Evolutionary conservation across 2,329 filamentous ascomycete genomes (phyloP), one percentile per base, ranked within the genome.

Genomic region (Phialophora verrucosa): DNA sequence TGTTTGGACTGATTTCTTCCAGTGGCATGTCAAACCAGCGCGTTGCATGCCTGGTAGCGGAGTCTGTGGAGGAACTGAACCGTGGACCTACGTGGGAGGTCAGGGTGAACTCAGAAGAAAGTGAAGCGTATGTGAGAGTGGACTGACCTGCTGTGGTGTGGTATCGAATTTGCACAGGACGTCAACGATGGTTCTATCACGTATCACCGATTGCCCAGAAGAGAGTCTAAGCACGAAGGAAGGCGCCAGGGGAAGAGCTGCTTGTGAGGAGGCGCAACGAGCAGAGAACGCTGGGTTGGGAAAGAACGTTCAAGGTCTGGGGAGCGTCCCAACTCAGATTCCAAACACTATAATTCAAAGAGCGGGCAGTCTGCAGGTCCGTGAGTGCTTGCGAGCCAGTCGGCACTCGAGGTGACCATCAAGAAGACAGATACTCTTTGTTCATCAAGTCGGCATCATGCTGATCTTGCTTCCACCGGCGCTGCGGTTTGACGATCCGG

Each of bases 381-480:
- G 25, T 25, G 10, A 11, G 17, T 23, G 20, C 25, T 27, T 27
- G 49, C 49, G 25, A 11, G 11, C 4, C 4, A 51, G 23, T 8
- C 49, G 2, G 20, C 49, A 49, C 35, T 23, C 38, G 7, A 60
- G 53, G 29, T 20, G 49, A 12, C 11, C 53, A 50, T 32, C 49
- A n/a, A 1, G 23, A 25, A 25, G 23, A 25, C 25, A 23, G 12
- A 17, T 56, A 12, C 51, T 23, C n/a, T 25, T 7, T 55, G 23
- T 55, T 17, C 11, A 51, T 76, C 67, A 78, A 25, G 72, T 75
- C 17, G 78, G 78, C 78, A 79, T 79, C 75, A 78, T 76, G 27
- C 74, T 75, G 67, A 79, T 79, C 44, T 56, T 56, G 51, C 75
- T 73, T 38, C 70, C 49, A 38, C 53, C 59, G 31, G 31, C 51